phyloP scores from a whole-genome alignment of 2,329 filamentous ascomycete genomes.

The Chaetothyriales sp. region DNA sequence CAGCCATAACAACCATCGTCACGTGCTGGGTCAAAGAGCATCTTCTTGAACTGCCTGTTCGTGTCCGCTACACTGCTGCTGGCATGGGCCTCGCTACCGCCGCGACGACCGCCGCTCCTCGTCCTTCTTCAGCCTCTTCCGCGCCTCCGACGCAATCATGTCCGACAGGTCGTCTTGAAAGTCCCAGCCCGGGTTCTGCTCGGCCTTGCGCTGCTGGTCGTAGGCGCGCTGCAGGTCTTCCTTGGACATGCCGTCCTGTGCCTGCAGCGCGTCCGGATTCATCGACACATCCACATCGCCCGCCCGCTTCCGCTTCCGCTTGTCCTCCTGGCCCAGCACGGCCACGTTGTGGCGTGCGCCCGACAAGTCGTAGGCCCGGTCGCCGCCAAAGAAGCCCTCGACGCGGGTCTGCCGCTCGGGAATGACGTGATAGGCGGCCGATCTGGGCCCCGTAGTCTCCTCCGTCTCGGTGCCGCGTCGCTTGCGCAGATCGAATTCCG shows the following conservation, averaged over 20 bases:
- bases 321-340: constrained; percentile 69
- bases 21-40: background rate
- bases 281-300: constrained; percentile 90
- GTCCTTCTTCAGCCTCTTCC: constrained; percentile 80
- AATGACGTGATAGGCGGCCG: constrained; percentile 79
- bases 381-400: constrained; percentile 91
- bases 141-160: constrained; percentile 87
- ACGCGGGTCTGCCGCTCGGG: constrained; percentile 75
- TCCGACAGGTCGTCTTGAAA: constrained; percentile 84
- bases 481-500: constrained; percentile 85
- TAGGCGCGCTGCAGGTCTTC: constrained; percentile 71
- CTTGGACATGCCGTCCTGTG: constrained; percentile 65
- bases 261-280: constrained; percentile 66
- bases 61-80: background rate
- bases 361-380: constrained; percentile 80
- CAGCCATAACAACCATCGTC: too few relatives aligned
- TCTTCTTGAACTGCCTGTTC: background rate
- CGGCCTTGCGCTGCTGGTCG: constrained; percentile 53
- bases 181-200: constrained; percentile 56
- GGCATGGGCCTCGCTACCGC: background rate
- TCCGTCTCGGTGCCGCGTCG: constrained; percentile 79
- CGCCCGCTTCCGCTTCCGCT: constrained; percentile 80
- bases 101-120: constrained; percentile 58
- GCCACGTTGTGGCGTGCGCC: constrained; percentile 44
- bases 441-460: constrained; percentile 57